Conservation (phyloP, 1,284 basidiomycete species). For the Marasmius tenuissimus region DNA sequence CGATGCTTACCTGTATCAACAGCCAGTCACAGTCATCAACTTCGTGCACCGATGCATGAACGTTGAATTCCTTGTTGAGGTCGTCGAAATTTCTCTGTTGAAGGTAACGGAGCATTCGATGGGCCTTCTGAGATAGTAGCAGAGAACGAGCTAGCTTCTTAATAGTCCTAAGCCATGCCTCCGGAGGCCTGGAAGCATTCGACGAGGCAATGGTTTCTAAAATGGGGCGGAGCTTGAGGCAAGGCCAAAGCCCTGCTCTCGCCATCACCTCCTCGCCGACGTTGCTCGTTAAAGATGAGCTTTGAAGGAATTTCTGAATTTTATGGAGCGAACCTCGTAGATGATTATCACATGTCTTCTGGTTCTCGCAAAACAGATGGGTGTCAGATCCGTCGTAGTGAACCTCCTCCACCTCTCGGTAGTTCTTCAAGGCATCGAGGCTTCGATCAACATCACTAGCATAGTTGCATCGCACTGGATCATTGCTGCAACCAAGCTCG, state of each 20-base stretch:
- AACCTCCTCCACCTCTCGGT: too few relatives aligned
- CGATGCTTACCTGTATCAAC: conserved; percentile 39
- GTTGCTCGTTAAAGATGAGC: too few relatives aligned
- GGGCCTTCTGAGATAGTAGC: background rate
- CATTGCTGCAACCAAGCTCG: too few relatives aligned
- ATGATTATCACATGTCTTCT: too few relatives aligned
- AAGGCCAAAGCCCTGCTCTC: background rate
- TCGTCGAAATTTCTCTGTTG: background rate
- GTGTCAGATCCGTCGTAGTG: too few relatives aligned
- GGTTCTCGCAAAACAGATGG: too few relatives aligned
- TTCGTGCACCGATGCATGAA: background rate
- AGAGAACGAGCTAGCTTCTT: background rate
- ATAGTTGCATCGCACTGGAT: too few relatives aligned
- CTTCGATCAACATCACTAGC: too few relatives aligned
- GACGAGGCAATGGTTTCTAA: background rate
- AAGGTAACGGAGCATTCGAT: background rate
- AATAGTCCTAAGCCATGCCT: background rate
- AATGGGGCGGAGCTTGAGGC: background rate
- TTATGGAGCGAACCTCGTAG: too few relatives aligned
- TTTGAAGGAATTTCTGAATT: too few relatives aligned
- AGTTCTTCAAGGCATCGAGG: too few relatives aligned
- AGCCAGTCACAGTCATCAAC: conserved; percentile 41
- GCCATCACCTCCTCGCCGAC: background rate
- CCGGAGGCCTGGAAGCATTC: background rate
- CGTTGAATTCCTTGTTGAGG: background rate